Conservation (phyloP, 495 filamentous ascomycete species). For the Hyaloscypha variabilis region DNA sequence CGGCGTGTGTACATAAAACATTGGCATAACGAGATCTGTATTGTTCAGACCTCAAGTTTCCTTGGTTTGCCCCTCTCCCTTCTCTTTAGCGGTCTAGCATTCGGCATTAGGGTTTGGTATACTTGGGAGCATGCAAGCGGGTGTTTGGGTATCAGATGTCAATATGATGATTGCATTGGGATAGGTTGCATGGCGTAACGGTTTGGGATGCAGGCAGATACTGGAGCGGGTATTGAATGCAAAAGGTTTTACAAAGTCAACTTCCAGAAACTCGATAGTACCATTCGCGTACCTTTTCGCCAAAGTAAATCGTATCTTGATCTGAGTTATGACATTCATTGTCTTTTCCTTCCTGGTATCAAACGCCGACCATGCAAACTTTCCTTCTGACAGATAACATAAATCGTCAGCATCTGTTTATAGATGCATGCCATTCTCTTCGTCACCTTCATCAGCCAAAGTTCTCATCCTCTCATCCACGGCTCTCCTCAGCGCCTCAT, state of each 20-base stretch:
- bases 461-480: slow-evolving; percentile 48
- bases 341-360: slow-evolving; percentile 26
- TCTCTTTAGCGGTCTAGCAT: neutral
- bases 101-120: neutral
- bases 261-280: neutral
- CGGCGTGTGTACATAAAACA: neutral
- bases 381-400: neutral
- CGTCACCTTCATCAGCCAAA: slow-evolving; percentile 47
- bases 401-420: slow-evolving; percentile 39
- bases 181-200: slow-evolving; percentile 11
- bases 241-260: slow-evolving; percentile 7
- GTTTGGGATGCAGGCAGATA: neutral
- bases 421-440: slow-evolving; percentile 67
- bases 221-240: neutral
- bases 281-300: neutral
- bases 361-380: slow-evolving; percentile 28
- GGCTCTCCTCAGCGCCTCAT: slow-evolving; percentile 48
- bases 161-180: slow-evolving; percentile 9
- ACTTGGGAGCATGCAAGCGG: slow-evolving; percentile 13
- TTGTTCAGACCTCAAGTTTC: neutral
- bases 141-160: slow-evolving; percentile 10
- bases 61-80: neutral
- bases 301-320: neutral
- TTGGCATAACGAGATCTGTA: neutral
- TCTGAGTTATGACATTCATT: neutral